These are phyloP conservation scores for Quercus rubra DNA, from an alignment of 306 rosid species.

Conservation along the genomic window DNA sequence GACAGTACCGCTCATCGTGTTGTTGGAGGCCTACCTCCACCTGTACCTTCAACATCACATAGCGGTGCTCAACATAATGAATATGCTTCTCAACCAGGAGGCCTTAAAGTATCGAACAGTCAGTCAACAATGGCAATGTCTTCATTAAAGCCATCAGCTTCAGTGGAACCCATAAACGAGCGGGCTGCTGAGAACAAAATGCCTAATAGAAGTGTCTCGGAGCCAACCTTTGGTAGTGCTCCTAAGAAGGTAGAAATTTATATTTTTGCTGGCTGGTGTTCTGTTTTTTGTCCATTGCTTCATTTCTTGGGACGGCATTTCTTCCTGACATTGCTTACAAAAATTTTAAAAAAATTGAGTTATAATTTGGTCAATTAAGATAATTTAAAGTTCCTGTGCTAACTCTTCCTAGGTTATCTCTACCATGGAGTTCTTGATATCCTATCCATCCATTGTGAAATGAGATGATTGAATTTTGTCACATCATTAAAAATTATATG, in stretches of 20 bases:
- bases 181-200: constrained; percentile 54
- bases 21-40: constrained; percentile 93
- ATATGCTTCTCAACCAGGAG: constrained; percentile 44
- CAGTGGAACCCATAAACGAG: constrained; percentile 73
- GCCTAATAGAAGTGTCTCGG: constrained; percentile 86
- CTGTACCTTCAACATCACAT: constrained; percentile 63
- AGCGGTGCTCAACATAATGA: constrained; percentile 50
- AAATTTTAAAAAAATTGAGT: background rate
- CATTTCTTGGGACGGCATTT: background rate
- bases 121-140: constrained; percentile 88
- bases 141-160: constrained; percentile 76
- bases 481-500: no score
- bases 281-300: background rate
- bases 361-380: background rate
- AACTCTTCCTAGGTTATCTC: no score
- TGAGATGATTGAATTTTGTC: no score
- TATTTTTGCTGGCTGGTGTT: background rate
- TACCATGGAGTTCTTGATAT: no score
- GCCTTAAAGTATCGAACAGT: constrained; percentile 58
- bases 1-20: constrained; percentile 92
- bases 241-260: constrained; percentile 61
- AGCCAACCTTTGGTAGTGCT: constrained; percentile 78
- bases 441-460: no score
- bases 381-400: no score
- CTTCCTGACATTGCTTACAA: background rate